phyloP scores from a whole-genome alignment of 139 green algal genomes.

The Tetraselmis chui region DNA sequence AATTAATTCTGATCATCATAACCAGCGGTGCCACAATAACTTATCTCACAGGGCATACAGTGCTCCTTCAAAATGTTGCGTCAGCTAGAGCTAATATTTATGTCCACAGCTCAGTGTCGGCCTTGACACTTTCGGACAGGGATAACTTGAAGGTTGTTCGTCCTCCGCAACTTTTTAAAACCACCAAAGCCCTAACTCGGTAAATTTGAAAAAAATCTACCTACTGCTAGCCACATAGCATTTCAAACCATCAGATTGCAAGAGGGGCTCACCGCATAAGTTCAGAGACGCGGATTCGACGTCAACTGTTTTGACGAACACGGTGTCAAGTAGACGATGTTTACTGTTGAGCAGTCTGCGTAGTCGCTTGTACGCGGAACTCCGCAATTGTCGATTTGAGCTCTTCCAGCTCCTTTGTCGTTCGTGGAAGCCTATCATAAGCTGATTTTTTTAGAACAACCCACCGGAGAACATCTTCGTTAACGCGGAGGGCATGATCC shows the following conservation, averaged over 20 bases:
- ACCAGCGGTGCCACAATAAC: no score
- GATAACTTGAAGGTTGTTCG: slow-evolving; percentile 55
- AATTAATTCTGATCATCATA: slow-evolving; percentile 47
- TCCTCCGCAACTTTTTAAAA: slow-evolving; percentile 15
- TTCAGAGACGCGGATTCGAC: no score
- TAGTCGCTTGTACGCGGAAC: background rate
- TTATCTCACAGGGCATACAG: no score
- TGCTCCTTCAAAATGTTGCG: slow-evolving; percentile 32
- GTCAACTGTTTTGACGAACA: no score
- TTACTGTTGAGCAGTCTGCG: no score
- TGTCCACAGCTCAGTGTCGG: slow-evolving; percentile 42
- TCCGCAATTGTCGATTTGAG: background rate
- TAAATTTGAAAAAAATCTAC: no score
- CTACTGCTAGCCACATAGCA: no score
- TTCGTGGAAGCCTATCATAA: background rate
- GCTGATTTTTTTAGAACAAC: slow-evolving; percentile 42
- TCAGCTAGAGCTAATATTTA: slow-evolving; percentile 76
- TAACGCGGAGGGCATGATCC: slow-evolving; percentile 50
- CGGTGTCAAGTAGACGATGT: no score
- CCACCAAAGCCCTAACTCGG: no score
- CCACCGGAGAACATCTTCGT: slow-evolving; percentile 63
- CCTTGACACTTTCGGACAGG: slow-evolving; percentile 57
- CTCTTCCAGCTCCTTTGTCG: background rate
- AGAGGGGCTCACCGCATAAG: no score
- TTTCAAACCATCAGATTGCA: no score